Evolutionary conservation across 1,284 basidiomycete species (phyloP).

Genomic region (Earliella scabrosa): DNA sequence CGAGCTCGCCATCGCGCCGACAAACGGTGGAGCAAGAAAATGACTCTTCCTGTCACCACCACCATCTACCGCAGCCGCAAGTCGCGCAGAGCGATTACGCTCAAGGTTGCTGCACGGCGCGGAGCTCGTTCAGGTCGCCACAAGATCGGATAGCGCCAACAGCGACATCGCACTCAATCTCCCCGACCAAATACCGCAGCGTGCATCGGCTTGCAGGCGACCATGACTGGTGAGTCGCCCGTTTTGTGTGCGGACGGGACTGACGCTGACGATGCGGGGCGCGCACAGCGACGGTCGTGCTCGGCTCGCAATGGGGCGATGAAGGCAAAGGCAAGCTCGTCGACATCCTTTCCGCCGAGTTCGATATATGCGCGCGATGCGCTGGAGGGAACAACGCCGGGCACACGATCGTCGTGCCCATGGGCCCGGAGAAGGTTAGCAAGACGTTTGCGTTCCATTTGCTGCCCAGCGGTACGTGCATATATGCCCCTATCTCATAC

Average conservation of each 20-base stretch:
- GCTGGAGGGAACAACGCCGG: conserved; percentile 99
- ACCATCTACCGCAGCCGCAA: not conserved
- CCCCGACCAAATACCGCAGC: too few relatives aligned
- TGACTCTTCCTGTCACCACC: conserved; percentile 17
- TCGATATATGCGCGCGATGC: conserved; percentile 94
- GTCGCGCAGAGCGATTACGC: not conserved
- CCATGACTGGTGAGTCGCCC: not conserved
- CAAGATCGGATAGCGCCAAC: conserved; percentile 7
- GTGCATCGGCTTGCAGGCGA: not conserved
- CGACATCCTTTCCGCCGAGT: conserved; percentile 87
- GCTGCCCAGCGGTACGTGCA: conserved; percentile 83
- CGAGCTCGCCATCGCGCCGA: conserved; percentile 1
- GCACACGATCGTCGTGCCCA: conserved; percentile 93
- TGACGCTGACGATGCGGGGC: not conserved
- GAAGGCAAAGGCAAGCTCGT: conserved; percentile 97
- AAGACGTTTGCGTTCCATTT: conserved; percentile 96
- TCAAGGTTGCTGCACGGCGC: not conserved
- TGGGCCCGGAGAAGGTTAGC: conserved; percentile 64
- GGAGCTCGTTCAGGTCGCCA: conserved; percentile 3
- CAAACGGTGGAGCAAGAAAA: conserved; percentile 9
- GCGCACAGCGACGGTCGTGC: conserved; percentile 77
- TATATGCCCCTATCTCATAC: not conserved
- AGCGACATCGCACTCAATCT: not conserved
- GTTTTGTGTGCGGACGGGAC: not conserved
- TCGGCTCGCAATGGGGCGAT: conserved; percentile 95